These are phyloP conservation scores for Fusarium equiseti DNA, from an alignment of 2,329 filamentous ascomycete genomes.

Conservation along the genomic window DNA sequence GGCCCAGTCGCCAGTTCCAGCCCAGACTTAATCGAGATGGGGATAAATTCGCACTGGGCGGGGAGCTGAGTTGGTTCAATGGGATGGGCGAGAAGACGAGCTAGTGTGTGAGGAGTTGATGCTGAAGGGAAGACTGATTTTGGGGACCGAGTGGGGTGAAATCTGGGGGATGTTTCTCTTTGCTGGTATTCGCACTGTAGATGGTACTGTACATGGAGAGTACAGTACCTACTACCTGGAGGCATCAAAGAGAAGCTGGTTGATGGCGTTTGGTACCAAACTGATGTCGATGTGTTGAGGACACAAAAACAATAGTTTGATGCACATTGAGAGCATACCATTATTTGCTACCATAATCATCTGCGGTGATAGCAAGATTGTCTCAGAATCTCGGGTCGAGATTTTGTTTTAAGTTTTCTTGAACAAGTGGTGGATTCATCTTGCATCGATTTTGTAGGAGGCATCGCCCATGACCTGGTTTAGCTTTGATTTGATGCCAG, in stretches of 20 bases:
- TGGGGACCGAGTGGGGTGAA: slow-evolving; percentile 34
- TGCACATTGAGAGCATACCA: slow-evolving; percentile 20
- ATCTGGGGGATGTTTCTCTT: slow-evolving; percentile 13
- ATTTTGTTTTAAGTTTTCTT: slow-evolving; percentile 20
- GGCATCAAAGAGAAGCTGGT: neutral
- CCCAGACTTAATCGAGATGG: slow-evolving; percentile 39
- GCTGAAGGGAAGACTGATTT: slow-evolving; percentile 9
- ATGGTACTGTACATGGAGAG: neutral
- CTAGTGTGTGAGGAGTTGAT: slow-evolving; percentile 14
- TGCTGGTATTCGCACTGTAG: neutral
- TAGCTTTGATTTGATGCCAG: neutral
- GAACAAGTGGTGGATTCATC: slow-evolving; percentile 20
- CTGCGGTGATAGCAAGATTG: slow-evolving; percentile 24
- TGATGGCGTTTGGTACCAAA: slow-evolving; percentile 15
- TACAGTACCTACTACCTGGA: neutral
- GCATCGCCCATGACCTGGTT: neutral
- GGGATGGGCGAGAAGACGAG: neutral
- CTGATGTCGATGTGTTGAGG: slow-evolving; percentile 14
- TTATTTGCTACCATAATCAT: neutral
- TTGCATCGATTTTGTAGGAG: slow-evolving; percentile 32
- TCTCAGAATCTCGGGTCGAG: slow-evolving; percentile 23
- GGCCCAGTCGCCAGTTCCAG: slow-evolving; percentile 30
- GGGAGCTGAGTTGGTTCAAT: slow-evolving; percentile 36
- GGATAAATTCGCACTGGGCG: slow-evolving; percentile 43
- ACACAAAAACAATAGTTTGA: slow-evolving; percentile 36